Conservation (phyloP, 768 basidiomycete species). For the Porpolomopsis calyptriformis region DNA sequence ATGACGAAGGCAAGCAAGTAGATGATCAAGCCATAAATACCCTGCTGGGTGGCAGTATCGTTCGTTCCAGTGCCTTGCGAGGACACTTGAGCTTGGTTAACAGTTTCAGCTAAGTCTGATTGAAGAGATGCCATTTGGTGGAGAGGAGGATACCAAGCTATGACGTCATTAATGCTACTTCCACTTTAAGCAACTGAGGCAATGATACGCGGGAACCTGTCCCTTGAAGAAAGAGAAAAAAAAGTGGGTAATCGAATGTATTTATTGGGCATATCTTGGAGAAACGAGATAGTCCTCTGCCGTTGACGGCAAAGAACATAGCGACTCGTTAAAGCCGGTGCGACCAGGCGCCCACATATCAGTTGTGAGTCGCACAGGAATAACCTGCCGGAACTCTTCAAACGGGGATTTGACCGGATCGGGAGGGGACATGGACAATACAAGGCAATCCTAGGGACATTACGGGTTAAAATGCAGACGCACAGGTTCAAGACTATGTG, state of each 20-base stretch:
- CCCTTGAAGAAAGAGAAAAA: not conserved
- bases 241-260: not conserved
- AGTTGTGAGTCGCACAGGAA: slow-evolving; percentile 59
- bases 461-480: slow-evolving; percentile 2
- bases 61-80: not conserved
- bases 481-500: not conserved
- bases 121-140: not conserved
- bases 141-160: not conserved
- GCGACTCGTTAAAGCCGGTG: slow-evolving; percentile 17
- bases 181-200: not conserved
- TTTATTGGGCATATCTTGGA: not conserved
- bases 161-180: not conserved
- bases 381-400: slow-evolving; percentile 44
- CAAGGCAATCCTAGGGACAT: slow-evolving; percentile 67
- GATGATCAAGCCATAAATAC: too few relatives aligned
- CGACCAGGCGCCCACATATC: slow-evolving; percentile 43
- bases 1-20: not conserved
- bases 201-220: not conserved
- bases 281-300: not conserved
- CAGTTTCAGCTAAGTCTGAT: not conserved
- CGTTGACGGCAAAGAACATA: not conserved
- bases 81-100: not conserved
- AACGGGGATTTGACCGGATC: slow-evolving; percentile 47
- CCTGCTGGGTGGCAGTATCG: slow-evolving; percentile 27
- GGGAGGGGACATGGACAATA: slow-evolving; percentile 49